Percentiles rank a stretch among this genome's conserved stretches.
These are phyloP conservation scores for Dorcoceras hygrometricum DNA, from an alignment of 257 asterid species.

Conservation along the genomic window DNA sequence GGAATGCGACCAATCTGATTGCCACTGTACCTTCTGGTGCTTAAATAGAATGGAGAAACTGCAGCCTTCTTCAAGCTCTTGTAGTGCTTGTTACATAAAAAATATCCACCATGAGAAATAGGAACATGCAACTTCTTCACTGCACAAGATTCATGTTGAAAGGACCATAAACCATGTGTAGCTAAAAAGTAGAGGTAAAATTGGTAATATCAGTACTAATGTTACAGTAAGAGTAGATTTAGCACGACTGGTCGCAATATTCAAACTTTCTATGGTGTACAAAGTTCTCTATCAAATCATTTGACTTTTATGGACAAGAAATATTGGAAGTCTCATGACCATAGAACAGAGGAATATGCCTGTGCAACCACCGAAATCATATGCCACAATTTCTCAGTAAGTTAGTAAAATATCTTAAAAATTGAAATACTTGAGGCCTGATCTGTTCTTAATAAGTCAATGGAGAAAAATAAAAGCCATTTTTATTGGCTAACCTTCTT, in stretches of 20 bases:
- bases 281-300: no score
- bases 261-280: background rate
- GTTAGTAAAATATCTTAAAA: background rate
- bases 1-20: slow-evolving; percentile 20
- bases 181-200: background rate
- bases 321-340: background rate
- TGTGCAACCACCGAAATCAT: background rate
- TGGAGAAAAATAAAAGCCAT: background rate
- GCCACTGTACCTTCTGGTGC: slow-evolving; percentile 32
- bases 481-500: background rate
- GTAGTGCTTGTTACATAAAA: slow-evolving; percentile 22
- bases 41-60: slow-evolving; percentile 20
- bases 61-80: slow-evolving; percentile 23
- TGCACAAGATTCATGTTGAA: slow-evolving; percentile 29
- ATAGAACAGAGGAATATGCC: background rate
- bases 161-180: background rate
- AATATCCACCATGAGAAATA: slow-evolving; percentile 28
- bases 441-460: background rate
- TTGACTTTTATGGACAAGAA: background rate
- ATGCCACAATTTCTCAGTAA: background rate
- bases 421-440: background rate
- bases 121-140: slow-evolving; percentile 41
- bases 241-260: background rate
- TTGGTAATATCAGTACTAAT: background rate
- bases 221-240: background rate